Base-by-base conservation (phyloP, 1,139 yeast genomes). In the Debaryomycetaceae sp. region DNA sequence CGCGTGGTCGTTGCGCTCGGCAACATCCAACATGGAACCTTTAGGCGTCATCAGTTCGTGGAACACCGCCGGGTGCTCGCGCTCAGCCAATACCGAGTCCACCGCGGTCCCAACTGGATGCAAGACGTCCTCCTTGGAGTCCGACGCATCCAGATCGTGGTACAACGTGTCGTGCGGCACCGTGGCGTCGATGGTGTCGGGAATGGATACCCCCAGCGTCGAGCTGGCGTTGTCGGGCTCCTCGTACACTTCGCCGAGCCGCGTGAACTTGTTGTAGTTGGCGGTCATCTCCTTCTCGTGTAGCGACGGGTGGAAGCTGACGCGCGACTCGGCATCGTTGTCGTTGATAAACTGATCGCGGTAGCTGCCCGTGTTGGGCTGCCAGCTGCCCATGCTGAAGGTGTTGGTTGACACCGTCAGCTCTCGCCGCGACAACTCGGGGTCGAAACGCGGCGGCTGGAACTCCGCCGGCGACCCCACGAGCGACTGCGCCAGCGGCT, bases 261-360 rank as follows among this genome's bases (percentile, higher is more conserved):
- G 12, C 5, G 67, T 60, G 34, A 65, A 65, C 34, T 50, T 56
- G 28, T 51, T 57, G 41, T 64, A 63, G 16, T 46, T 49, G 4
- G 29, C 29, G 11, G 40, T 41, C 4, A 45, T 44, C 15, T 53
- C 57, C 23, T 44, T 39, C 8, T 48, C 51, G 29, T 44, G 45
- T 7, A 17, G n/a, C 4, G 19, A 18, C 18, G 61, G 51, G 36
- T 52, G 56, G 33, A 58, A 55, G 37, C 62, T 62, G 34, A 62
- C 47, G 13, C 49, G 48, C 0, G 71, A 64, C 34, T 64, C 73
- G 36, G 56, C 58, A 38, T 67, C 71, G 40, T 64, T 66, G 30
- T 64, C 73, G 41, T 55, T 60, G 23, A 73, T 71, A 36, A 73
- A 73, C 35, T 66, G 69, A 39, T 71, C 77, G 31, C 79, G 58